These are phyloP conservation scores for Hydnomerulius pinastri DNA, from an alignment of 768 basidiomycete species.

Conservation along the genomic window DNA sequence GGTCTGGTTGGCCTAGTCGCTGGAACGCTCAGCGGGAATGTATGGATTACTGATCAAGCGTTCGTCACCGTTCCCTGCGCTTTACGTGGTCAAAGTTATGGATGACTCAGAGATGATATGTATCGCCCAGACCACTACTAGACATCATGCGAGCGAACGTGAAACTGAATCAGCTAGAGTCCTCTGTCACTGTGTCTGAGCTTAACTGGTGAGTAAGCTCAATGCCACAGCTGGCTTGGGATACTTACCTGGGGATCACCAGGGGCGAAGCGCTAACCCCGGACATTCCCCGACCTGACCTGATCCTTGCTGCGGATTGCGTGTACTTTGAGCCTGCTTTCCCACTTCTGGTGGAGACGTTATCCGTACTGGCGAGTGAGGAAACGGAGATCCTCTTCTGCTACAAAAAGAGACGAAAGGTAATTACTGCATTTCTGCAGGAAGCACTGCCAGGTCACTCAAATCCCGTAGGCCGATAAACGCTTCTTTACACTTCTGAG, in stretches of 20 bases:
- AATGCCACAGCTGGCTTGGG: background rate
- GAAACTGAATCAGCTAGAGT: conserved; percentile 57
- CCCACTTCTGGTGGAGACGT: conserved; percentile 79
- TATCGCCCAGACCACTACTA: conserved; percentile 61
- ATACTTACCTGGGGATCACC: conserved; percentile 11
- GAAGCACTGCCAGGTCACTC: background rate
- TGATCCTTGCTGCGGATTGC: conserved; percentile 91
- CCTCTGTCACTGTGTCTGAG: conserved; percentile 60
- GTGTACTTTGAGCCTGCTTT: conserved; percentile 96
- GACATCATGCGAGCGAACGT: conserved; percentile 81
- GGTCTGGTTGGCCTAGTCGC: conserved; percentile 90
- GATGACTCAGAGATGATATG: conserved; percentile 10
- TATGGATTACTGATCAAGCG: conserved; percentile 91
- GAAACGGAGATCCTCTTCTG: conserved; percentile 81
- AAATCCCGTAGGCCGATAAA: conserved; percentile 69
- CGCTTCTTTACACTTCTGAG: conserved; percentile 81
- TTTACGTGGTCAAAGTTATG: conserved; percentile 1
- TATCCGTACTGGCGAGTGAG: conserved; percentile 59
- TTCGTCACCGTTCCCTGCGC: conserved; percentile 45
- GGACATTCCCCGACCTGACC: conserved; percentile 50
- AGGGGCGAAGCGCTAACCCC: conserved; percentile 69
- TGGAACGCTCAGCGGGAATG: conserved; percentile 63
- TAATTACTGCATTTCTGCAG: conserved; percentile 26
- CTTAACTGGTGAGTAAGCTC: conserved; percentile 71
- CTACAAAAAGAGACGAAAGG: conserved; percentile 93